Base-by-base conservation (phyloP, 139 green algal genomes). In the Micromonas commoda region DNA sequence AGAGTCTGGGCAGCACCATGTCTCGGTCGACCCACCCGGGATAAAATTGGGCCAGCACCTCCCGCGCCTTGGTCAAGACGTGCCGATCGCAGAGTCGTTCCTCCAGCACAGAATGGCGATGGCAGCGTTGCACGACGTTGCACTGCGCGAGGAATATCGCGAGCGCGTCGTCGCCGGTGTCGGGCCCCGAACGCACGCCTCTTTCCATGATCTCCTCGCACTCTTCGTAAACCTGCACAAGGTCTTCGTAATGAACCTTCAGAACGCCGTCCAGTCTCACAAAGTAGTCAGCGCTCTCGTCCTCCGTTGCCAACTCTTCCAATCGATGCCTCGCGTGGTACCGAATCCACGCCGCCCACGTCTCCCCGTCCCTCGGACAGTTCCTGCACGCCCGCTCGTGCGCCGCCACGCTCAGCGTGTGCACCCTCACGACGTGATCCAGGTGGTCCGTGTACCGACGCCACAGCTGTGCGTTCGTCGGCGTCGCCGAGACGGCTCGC, bases 381-480 rank as follows among this genome's bases (percentile, higher is more conserved):
- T 16, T 23, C 45, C 45, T 9, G 9, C 9, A 23, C 45, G 45
- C 45, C 9, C 45, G 45, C 45, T 57, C 45, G 16, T 57, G 45
- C 45, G 45, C 45, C 45, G 45, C 9, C 45, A 16, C 45, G 9
- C 9, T 16, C 9, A 57, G 9, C 45, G 45, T 57, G 9, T 16
- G 45, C 9, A 57, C 45, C 45, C 45, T 57, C 68, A 76, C 16
- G 13, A 20, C 37, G n/a, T 35, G 68, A 9, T 64, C 29, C 29
- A 75, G 21, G 53, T 78, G 77, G 52, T 9, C 32, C 61, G 20
- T 64, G 71, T 79, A 79, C 31, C 32, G 29, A 16, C 20, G 21
- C 73, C 73, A 79, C 24, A 78, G 23, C 4, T 78, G n/a, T 35
- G 45, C 60, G 35, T 35, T 32, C 29, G 33, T 53, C 45, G 73